Percentiles rank a stretch among this genome's conserved stretches.
These are phyloP conservation scores for Ceratocystis cacaofunesta DNA, from an alignment of 2,329 filamentous ascomycete genomes.

Conservation along the genomic window DNA sequence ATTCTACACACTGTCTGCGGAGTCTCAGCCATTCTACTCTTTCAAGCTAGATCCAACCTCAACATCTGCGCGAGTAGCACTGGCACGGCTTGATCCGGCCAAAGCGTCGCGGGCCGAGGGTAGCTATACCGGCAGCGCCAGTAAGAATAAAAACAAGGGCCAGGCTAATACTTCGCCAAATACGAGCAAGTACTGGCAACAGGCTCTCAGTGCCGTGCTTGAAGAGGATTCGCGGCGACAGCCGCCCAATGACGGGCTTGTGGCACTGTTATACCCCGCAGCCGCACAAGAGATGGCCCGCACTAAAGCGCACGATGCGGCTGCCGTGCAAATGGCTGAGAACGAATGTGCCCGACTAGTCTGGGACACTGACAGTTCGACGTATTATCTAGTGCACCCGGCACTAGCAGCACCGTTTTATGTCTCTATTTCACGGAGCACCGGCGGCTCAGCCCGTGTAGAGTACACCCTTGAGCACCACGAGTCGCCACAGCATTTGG, in stretches of 20 bases:
- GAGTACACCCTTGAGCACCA: slow-evolving; percentile 53
- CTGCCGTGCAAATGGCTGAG: slow-evolving; percentile 47
- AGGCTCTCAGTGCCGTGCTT: slow-evolving; percentile 42
- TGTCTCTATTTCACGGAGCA: slow-evolving; percentile 40
- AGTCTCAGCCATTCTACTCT: slow-evolving; percentile 50
- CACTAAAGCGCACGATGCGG: slow-evolving; percentile 35
- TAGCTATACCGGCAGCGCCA: slow-evolving; percentile 21
- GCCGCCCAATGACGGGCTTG: slow-evolving; percentile 44
- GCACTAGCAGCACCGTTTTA: slow-evolving; percentile 49
- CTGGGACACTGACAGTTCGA: slow-evolving; percentile 49
- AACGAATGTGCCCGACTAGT: slow-evolving; percentile 55
- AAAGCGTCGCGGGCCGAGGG: slow-evolving; percentile 38
- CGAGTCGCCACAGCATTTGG: slow-evolving; percentile 45
- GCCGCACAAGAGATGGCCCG: slow-evolving; percentile 49
- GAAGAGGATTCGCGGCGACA: slow-evolving; percentile 40
- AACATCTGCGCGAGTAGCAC: slow-evolving; percentile 44
- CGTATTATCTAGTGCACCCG: slow-evolving; percentile 49
- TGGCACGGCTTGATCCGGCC: slow-evolving; percentile 45
- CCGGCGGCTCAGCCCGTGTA: slow-evolving; percentile 35
- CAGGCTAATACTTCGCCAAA: slow-evolving; percentile 20
- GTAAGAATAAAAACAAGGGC: slow-evolving; percentile 18
- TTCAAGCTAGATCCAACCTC: slow-evolving; percentile 50
- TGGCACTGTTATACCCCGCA: slow-evolving; percentile 53
- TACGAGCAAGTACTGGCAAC: slow-evolving; percentile 37
- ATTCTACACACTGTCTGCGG: slow-evolving; percentile 50